Base-by-base conservation (phyloP, 2,329 filamentous ascomycete species). In the Microdochium bolleyi region DNA sequence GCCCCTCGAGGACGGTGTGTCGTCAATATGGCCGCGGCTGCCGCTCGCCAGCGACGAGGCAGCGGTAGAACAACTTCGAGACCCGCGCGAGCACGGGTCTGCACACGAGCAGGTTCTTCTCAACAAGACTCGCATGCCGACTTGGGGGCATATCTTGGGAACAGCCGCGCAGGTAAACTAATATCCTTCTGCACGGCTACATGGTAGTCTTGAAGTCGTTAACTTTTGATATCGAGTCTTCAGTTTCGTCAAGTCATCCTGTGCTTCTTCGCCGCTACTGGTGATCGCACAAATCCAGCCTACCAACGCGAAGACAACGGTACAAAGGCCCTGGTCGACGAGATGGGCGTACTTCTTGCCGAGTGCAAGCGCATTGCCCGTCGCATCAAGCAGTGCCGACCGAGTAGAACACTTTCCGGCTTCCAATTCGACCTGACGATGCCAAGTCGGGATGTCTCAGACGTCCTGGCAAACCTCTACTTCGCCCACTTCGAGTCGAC, bases 401-500 rank as follows among this genome's bases (percentile, higher is more conserved):
- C 70, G 3, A 70, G 64, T 25, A 62, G 67, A 51, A 57, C 54
- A 30, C 58, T 67, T 11, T 52, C 55, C 1, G 51, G 41, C 24
- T 57, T 61, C 2, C 54, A 58, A 2, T 55, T 62, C 16, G 56
- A 53, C 16, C 56, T 69, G 3, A 41, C 54, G 5, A 60, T 59
- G 0, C 70, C 66, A 1, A 51, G 62, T 2, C 66, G 64, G 1
- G 62, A 62, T 10, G 24, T 61, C 4, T 63, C 73, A 1, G 75
- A 81, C 53, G 37, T 58, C 13, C 69, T 76, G 61, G 67, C 70
- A 7, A 53, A 60, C 1, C 56, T 74, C 0, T 84, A 83, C 61
- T 72, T 81, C 46, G 61, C 62, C 2, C 74, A 65, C 0, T 80
- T 77, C 53, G 80, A 80, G 54, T 72, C 69, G 1, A 69, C 70